Base-by-base conservation (phyloP, 306 rosid genomes). In the Dryas octopetala region DNA sequence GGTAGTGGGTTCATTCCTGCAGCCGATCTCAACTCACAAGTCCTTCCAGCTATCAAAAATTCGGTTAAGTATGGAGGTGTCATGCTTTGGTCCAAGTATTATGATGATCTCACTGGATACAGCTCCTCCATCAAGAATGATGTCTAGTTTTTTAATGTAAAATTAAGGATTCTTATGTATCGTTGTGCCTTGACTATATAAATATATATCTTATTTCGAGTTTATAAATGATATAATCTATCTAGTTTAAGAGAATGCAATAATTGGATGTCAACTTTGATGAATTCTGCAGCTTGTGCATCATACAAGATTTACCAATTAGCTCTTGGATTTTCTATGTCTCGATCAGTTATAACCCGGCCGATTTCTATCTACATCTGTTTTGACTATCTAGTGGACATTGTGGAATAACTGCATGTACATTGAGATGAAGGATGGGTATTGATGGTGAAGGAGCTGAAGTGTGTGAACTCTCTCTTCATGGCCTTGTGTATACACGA, bases 311-410 rank as follows among this genome's bases (percentile, higher is more conserved):
- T 44, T 14, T 12, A 23, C 7, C 3, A 63, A 14, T 4, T 47
- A 32, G 38, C 38, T 32, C 38, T 32, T 32, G 38, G 38, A 32
- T 32, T 32, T 32, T 32, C 38, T 32, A 1, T 46, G 38, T 62
- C 19, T 23, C 28, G 0, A 23, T 23, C 23, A 23, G 7, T n/a
- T 15, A 10, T 6, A 28, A 12, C 76, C 23, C 23, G 23, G 23
- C 74, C 38, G 9, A 32, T 62, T 5, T 53, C 66, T 11, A 0
- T 46, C 62, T 46, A 66, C 70, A 47, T 62, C 28, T 38, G 16
- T 23, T 23, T 77, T 28, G 58, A 79, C 74, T 91, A 94, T 84
- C 97, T 91, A 17, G 98, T 97, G 66, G 98, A 94, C 93, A 91
- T 85, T 32, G 95, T 79, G 78, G 38, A 32, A 1, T 32, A 32